Evolutionary conservation across 257 asterid species (phyloP).

Genomic region (Solanum virginianum): DNA sequence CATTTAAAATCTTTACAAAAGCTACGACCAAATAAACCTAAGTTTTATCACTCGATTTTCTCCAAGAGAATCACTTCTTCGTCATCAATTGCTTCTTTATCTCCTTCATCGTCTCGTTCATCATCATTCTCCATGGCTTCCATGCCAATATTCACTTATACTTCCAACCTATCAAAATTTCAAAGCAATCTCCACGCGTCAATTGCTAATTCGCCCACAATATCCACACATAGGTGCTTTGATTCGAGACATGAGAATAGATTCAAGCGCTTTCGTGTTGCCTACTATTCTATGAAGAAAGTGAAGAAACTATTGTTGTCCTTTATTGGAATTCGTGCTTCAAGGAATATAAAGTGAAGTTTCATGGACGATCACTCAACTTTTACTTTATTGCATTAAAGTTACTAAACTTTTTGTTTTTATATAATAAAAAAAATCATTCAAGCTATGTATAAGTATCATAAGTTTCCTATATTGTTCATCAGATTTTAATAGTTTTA

Average conservation of each 20-base stretch:
- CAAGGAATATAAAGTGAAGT: not conserved
- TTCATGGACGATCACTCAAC: not conserved
- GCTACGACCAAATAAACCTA: slow-evolving; percentile 10
- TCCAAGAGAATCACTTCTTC: not conserved
- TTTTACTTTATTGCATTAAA: not conserved
- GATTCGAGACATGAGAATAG: slow-evolving; percentile 4
- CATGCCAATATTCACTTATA: slow-evolving; percentile 5
- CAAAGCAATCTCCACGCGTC: slow-evolving; percentile 1
- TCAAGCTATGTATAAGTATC: not conserved
- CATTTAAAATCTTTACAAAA: slow-evolving; percentile 1
- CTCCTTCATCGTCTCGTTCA: slow-evolving; percentile 9
- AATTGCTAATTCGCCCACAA: slow-evolving; percentile 7
- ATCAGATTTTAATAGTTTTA: not conserved
- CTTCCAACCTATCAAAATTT: not conserved
- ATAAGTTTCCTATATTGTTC: not conserved
- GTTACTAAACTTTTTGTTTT: not conserved
- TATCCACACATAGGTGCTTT: slow-evolving; percentile 20
- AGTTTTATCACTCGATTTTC: slow-evolving; percentile 15
- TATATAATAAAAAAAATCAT: not conserved
- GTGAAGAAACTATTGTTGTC: slow-evolving; percentile 30
- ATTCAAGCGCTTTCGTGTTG: slow-evolving; percentile 5
- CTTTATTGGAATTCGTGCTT: slow-evolving; percentile 6
- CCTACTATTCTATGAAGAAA: slow-evolving; percentile 17
- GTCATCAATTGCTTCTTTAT: not conserved
- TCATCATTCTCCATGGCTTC: slow-evolving; percentile 28